Base-by-base conservation (phyloP, 768 basidiomycete genomes). In the Russula sp. region DNA sequence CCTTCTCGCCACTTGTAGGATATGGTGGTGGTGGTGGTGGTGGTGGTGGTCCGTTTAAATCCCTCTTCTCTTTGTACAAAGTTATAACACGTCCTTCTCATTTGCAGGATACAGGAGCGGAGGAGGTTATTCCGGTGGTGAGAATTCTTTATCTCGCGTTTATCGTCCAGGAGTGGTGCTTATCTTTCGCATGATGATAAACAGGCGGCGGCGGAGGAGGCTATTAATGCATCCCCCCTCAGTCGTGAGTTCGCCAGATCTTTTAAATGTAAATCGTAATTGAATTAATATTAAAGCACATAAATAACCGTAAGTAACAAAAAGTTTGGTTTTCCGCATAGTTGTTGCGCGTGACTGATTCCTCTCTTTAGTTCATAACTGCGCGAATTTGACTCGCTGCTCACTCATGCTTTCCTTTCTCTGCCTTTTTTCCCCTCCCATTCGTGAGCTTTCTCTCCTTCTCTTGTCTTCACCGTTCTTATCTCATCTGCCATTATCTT, bases 21-120 rank as follows among this genome's bases (percentile, higher is more conserved):
- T 74, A 69, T 69, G n/a, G n/a, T n/a, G 72, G 72, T 11, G 73
- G 79, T 26, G 74, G 60, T 0, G 57, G 64, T 2, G 53, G 64
- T 6, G 84, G 82, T 42, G 83, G 84, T 10, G 78, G 79, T 62
- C 76, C 32, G 50, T 58, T n/a, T 26, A 48, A 61, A 7, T 5
- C 22, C 28, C 34, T 26, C 22, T 28, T 52, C 30, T 48, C 20
- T 22, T 20, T 42, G 11, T n/a, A 18, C 40, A 4, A 26, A 7
- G 9, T 13, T 30, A 36, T 52, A 18, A 40, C 14, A 14, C 18
- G 10, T 38, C n/a, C 36, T 53, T 16, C 14, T 14, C 6, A 30
- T 20, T 48, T 54, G 14, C 42, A 63, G 73, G 72, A 57, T 74
- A 69, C 68, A 72, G 72, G 9, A 5, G 28, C 5, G 73, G 79